These are phyloP conservation scores for Boletus rex-veris DNA, from an alignment of 768 basidiomycete species.

Conservation along the genomic window DNA sequence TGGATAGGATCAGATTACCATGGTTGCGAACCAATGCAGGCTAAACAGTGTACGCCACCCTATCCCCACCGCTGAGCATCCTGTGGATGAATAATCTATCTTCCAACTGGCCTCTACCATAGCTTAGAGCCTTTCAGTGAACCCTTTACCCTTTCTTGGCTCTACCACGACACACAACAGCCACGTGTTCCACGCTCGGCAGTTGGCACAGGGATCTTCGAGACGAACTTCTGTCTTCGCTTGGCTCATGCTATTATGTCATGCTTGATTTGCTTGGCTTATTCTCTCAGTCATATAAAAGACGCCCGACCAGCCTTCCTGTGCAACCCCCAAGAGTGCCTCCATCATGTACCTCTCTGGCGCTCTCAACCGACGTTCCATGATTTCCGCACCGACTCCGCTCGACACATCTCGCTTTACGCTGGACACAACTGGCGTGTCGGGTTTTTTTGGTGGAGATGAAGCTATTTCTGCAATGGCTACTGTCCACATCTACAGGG, in stretches of 20 bases:
- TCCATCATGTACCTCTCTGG: background rate
- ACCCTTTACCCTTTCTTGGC: background rate
- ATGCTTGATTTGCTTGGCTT: no score
- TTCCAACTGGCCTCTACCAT: no score
- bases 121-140: no score
- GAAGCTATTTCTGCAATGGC: constrained; percentile 32
- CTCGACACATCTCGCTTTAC: constrained; percentile 2
- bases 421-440: constrained; percentile 27
- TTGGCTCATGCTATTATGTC: no score
- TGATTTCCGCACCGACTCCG: background rate
- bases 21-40: no score
- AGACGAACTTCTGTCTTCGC: no score
- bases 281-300: background rate
- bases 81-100: no score
- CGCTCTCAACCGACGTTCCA: background rate
- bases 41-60: no score
- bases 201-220: background rate
- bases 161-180: background rate
- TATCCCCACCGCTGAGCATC: no score
- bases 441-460: constrained; percentile 31
- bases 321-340: background rate
- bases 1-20: no score
- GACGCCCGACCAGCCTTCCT: background rate
- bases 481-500: constrained; percentile 25
- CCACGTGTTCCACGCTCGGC: background rate